phyloP scores from a whole-genome alignment of 768 basidiomycete species.

The Lyophyllum semitale region DNA sequence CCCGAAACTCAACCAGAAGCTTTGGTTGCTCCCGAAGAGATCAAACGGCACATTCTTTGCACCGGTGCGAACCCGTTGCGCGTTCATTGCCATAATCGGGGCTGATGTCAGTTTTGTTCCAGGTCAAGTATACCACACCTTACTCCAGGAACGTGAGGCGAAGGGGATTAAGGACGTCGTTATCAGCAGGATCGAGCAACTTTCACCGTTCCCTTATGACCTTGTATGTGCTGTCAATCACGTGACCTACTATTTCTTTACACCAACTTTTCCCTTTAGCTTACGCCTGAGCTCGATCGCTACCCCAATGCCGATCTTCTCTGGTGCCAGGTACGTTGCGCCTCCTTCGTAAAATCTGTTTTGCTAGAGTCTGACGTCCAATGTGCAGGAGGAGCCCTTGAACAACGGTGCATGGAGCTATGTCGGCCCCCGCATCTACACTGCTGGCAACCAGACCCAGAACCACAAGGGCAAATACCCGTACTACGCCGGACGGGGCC shows the following conservation, averaged over 20 bases:
- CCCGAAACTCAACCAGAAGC: slow-evolving; percentile 77
- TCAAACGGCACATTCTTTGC: slow-evolving; percentile 92
- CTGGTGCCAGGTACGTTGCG: slow-evolving; percentile 79
- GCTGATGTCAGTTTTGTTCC: background rate
- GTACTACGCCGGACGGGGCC: slow-evolving; percentile 88
- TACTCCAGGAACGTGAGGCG: slow-evolving; percentile 88
- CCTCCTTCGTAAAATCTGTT: background rate
- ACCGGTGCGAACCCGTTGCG: slow-evolving; percentile 45
- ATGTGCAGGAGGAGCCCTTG: slow-evolving; percentile 80
- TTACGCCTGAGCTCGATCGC: slow-evolving; percentile 92
- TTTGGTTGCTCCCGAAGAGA: slow-evolving; percentile 79
- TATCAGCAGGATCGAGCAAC: slow-evolving; percentile 92
- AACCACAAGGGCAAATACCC: slow-evolving; percentile 93
- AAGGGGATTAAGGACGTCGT: slow-evolving; percentile 90
- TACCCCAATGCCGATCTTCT: slow-evolving; percentile 93
- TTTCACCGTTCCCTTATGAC: slow-evolving; percentile 98
- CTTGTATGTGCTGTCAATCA: slow-evolving; percentile 50
- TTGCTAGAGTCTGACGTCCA: slow-evolving; percentile 1
- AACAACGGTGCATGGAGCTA: slow-evolving; percentile 99
- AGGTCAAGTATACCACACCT: slow-evolving; percentile 94
- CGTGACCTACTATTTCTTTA: background rate
- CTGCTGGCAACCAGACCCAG: slow-evolving; percentile 87
- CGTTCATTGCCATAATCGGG: slow-evolving; percentile 2
- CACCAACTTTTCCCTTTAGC: slow-evolving; percentile 39
- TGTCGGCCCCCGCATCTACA: slow-evolving; percentile 89